phyloP scores from a whole-genome alignment of 306 rosid species.

The Pyrus bretschneideri region DNA sequence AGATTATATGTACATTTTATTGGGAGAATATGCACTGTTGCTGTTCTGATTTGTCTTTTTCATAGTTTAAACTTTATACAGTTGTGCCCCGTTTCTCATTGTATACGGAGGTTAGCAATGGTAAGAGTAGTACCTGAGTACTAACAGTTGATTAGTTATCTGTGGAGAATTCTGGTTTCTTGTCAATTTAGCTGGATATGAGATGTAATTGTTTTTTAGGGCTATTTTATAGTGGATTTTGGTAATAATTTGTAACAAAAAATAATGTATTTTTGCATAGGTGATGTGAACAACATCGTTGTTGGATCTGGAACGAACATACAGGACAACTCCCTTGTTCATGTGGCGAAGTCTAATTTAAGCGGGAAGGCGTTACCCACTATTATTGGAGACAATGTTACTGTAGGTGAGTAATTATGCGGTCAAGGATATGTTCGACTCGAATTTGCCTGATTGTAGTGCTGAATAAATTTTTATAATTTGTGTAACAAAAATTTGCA shows the following conservation, averaged over 20 bases:
- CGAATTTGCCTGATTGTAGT: background rate
- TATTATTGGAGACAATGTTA: conserved; percentile 79
- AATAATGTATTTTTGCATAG: conserved; percentile 19
- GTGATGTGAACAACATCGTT: conserved; percentile 82
- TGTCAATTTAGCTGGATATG: background rate
- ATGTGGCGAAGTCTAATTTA: conserved; percentile 78
- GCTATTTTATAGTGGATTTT: background rate
- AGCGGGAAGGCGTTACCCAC: conserved; percentile 90
- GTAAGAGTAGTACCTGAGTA: background rate
- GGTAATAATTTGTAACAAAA: background rate
- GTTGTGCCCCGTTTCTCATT: background rate
- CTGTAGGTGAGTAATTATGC: conserved; percentile 64
- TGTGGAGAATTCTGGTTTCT: background rate
- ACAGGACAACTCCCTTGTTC: conserved; percentile 95
- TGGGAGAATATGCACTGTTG: too few species aligned
- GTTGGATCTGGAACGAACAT: conserved; percentile 87
- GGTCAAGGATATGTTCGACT: background rate
- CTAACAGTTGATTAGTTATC: background rate
- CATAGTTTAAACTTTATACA: background rate
- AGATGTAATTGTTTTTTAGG: background rate
- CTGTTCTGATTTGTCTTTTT: background rate
- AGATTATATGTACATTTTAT: too few species aligned
- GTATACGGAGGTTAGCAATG: background rate
- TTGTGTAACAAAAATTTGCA: conserved; percentile 9
- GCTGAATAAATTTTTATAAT: conserved; percentile 1